Base-by-base conservation (phyloP, 306 rosid species). In the Bauhinia variegata region DNA sequence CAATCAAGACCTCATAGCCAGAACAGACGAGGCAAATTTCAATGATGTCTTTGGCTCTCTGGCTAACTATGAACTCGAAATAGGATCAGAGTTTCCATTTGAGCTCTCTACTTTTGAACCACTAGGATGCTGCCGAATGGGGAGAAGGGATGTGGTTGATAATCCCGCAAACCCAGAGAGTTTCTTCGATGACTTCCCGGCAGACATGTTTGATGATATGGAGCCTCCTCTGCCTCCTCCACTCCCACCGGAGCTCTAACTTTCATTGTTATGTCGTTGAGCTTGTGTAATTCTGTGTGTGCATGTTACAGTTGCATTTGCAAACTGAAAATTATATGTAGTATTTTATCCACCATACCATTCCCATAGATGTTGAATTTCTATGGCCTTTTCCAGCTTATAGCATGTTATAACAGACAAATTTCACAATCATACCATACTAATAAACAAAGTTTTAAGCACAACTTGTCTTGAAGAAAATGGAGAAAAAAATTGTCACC, bases 131-230 rank as follows among this genome's bases (percentile, higher is more conserved):
- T 73, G 76, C 65, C 68, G 77, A 50, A 64, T 65, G 37, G 82
- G 63, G 59, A 82, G 57, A 10, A 51, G 50, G 75, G 82, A 71
- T 18, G 52, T 55, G 17, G 47, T 72, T 23, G 78, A 54, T 10
- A 41, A 12, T 44, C 67, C 75, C 11, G 60, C 62, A 15, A 74
- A 63, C 65, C 70, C 76, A 0, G 85, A 82, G 14, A 63, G 70
- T 68, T 75, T 86, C 75, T 91, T 91, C 7, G 89, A 83, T 56
- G 97, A 91, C 82, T 86, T 88, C 52, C 97, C 96, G 0, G 75
- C 41, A 0, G 88, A 88, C 73, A 78, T 88, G 84, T 88, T 84
- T 47, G 95, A 86, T 70, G 75, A 78, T 2, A 60, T 85, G 18
- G 86, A 88, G 13, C 76, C 76, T 23, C 85, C 76, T 72, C 44